phyloP scores from a whole-genome alignment of 441 rosid species.

The Eruca vesicaria region DNA sequence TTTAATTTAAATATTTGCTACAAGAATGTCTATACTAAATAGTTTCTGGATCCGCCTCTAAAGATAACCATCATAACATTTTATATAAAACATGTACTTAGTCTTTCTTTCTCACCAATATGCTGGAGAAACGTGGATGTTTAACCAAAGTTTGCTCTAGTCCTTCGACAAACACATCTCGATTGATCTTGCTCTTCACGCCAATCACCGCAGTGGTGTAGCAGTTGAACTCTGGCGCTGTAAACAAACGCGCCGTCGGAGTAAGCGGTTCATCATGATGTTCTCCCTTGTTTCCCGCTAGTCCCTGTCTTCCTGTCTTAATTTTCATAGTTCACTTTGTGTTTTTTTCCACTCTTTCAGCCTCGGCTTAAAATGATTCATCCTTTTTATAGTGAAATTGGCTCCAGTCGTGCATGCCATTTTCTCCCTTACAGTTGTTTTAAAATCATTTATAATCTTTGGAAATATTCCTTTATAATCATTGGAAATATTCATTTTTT shows the following conservation, averaged over 20 bases:
- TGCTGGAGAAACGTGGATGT: conserved; percentile 80
- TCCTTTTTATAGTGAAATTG: not conserved
- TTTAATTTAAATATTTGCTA: too few species aligned
- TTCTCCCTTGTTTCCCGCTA: not conserved
- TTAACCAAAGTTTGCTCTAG: conserved; percentile 41
- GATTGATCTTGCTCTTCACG: conserved; percentile 38
- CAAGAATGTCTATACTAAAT: too few species aligned
- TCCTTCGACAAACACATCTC: conserved; percentile 41
- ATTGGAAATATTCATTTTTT: not conserved
- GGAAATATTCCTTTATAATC: not conserved
- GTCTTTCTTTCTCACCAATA: conserved; percentile 36
- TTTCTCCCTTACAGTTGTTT: not conserved
- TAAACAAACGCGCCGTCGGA: not conserved
- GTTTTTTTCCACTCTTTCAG: not conserved
- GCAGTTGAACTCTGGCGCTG: not conserved
- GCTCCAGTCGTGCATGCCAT: not conserved
- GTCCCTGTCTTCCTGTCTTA: not conserved
- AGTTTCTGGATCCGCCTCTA: too few species aligned
- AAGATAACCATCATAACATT: not conserved
- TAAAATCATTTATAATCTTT: not conserved
- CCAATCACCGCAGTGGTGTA: not conserved
- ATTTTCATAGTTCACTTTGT: not conserved
- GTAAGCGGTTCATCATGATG: not conserved
- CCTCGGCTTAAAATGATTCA: not conserved
- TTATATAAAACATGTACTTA: not conserved